These are phyloP conservation scores for Vaccinium myrtillus DNA, from an alignment of 148 eudicot species.

Conservation along the genomic window DNA sequence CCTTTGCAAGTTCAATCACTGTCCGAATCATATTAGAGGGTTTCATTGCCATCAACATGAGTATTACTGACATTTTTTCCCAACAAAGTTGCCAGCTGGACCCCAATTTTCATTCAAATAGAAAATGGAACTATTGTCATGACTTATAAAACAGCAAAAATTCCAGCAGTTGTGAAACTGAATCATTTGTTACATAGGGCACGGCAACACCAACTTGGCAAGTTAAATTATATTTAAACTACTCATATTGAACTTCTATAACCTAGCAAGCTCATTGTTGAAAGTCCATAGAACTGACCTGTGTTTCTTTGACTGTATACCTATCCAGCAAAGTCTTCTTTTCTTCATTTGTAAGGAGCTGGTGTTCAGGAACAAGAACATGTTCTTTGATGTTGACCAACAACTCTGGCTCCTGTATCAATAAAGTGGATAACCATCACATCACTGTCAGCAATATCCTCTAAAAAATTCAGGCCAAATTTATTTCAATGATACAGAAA, in stretches of 20 bases:
- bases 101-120: not conserved
- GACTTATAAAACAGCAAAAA: not conserved
- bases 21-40: not conserved
- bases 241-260: not conserved
- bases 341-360: conserved; percentile 70
- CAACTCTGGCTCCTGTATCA: conserved; percentile 77
- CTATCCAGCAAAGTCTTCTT: conserved; percentile 83
- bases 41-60: not conserved
- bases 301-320: conserved; percentile 92
- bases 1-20: not conserved
- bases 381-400: conserved; percentile 81
- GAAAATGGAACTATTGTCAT: not conserved
- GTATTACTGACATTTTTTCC: not conserved
- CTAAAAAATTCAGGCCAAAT: not conserved
- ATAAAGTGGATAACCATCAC: not conserved
- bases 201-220: not conserved
- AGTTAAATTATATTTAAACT: not conserved
- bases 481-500: not conserved
- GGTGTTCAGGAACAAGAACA: conserved; percentile 90
- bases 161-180: not conserved
- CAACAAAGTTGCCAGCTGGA: not conserved
- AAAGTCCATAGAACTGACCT: conserved; percentile 46
- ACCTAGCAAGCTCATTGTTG: not conserved
- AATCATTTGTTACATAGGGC: not conserved
- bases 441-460: not conserved